phyloP scores from a whole-genome alignment of 2,329 filamentous ascomycete genomes.

The Macrophomina pseudophaseolina region DNA sequence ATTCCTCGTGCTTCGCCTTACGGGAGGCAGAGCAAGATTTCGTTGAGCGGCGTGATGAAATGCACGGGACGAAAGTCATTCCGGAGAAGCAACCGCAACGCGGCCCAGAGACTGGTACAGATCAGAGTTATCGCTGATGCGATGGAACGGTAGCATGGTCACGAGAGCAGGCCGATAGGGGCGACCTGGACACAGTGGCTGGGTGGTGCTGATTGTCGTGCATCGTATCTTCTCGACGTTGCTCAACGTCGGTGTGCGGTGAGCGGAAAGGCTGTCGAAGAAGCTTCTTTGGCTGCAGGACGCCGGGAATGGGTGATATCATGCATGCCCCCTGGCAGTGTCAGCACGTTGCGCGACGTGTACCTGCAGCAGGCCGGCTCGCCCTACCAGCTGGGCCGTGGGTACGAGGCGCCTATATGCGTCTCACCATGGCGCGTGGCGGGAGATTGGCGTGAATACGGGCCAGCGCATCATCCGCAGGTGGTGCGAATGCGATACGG shows the following conservation, averaged over 20 bases:
- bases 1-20: conserved; percentile 11
- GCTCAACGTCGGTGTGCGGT: not conserved
- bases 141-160: conserved; percentile 23
- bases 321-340: not conserved
- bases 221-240: conserved; percentile 5
- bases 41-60: not conserved
- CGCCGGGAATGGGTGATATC: conserved; percentile 3
- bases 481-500: conserved; percentile 5
- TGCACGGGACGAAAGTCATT: not conserved
- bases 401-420: conserved; percentile 20
- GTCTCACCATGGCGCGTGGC: conserved; percentile 13
- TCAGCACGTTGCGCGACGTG: conserved; percentile 24
- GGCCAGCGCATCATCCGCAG: conserved; percentile 6
- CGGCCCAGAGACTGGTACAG: conserved; percentile 7
- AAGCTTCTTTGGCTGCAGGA: conserved; percentile 3
- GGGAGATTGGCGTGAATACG: conserved; percentile 21
- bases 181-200: not conserved
- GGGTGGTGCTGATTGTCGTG: not conserved
- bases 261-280: not conserved
- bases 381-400: conserved; percentile 1
- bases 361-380: conserved; percentile 18
- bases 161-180: not conserved
- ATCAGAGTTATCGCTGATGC: not conserved
- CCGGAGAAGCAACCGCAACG: not conserved
- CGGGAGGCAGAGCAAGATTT: not conserved